phyloP scores from a whole-genome alignment of 768 basidiomycete species.

The Mrakia gelida region DNA sequence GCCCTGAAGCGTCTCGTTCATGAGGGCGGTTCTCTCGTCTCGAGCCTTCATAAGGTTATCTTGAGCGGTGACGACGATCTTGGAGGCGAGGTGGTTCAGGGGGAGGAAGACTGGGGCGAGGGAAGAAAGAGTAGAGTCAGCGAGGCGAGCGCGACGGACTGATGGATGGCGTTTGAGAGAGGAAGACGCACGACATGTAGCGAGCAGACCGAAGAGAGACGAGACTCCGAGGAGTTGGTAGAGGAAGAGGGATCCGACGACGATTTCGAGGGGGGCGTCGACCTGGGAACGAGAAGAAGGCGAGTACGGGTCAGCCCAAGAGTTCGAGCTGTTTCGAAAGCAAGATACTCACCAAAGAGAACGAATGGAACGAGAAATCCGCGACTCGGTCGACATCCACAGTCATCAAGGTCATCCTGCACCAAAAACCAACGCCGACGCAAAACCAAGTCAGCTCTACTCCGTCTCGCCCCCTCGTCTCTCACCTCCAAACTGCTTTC shows the following conservation, averaged over 20 bases:
- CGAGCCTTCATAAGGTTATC: slow-evolving; percentile 86
- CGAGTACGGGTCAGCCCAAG: not conserved
- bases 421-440: not conserved
- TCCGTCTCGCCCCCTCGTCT: too few species aligned
- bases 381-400: slow-evolving; percentile 87
- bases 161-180: too few species aligned
- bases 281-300: slow-evolving; percentile 48
- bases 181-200: slow-evolving; percentile 53
- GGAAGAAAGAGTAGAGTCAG: too few species aligned
- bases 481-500: too few species aligned
- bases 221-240: slow-evolving; percentile 53
- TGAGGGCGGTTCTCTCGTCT: slow-evolving; percentile 81
- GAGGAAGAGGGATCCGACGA: slow-evolving; percentile 24
- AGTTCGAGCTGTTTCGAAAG: not conserved
- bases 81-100: slow-evolving; percentile 77
- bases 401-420: slow-evolving; percentile 63
- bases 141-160: too few species aligned
- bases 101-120: slow-evolving; percentile 52
- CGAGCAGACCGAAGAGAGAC: slow-evolving; percentile 70
- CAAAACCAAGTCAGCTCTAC: not conserved
- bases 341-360: slow-evolving; percentile 43
- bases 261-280: slow-evolving; percentile 69
- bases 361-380: slow-evolving; percentile 56
- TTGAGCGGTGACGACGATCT: slow-evolving; percentile 69
- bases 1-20: slow-evolving; percentile 64